Conservation (phyloP, 2,329 filamentous ascomycete species). For the Ophiostoma ips region DNA sequence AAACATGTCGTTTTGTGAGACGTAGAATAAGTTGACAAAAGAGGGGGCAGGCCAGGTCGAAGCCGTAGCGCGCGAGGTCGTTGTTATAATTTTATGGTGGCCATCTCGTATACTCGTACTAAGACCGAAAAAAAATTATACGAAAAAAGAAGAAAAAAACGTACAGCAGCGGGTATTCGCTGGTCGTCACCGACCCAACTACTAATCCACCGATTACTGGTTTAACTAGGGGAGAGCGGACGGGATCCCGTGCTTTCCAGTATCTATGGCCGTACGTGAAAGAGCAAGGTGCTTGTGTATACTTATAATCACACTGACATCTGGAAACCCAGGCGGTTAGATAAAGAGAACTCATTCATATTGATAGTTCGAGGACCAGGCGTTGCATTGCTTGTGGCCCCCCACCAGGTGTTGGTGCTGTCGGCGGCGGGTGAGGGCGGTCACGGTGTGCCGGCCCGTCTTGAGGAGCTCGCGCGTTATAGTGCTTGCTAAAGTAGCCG, state of each 20-base stretch:
- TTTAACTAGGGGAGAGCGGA: too few species aligned
- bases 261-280: too few species aligned
- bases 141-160: too few species aligned
- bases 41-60: slow-evolving; percentile 16
- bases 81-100: slow-evolving; percentile 30
- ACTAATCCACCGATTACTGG: too few species aligned
- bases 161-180: too few species aligned
- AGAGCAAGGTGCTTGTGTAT: too few species aligned
- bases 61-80: slow-evolving; percentile 14
- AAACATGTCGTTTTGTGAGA: slow-evolving; percentile 52
- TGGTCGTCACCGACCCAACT: too few species aligned
- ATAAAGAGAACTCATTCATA: too few species aligned
- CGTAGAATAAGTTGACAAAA: slow-evolving; percentile 38
- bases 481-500: slow-evolving; percentile 14
- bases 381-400: slow-evolving; percentile 21
- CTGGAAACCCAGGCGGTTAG: too few species aligned
- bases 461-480: slow-evolving; percentile 12
- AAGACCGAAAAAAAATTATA: too few species aligned
- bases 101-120: slow-evolving; percentile 43
- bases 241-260: too few species aligned
- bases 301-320: too few species aligned
- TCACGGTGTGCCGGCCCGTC: slow-evolving; percentile 32
- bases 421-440: slow-evolving; percentile 33
- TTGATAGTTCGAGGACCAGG: slow-evolving; percentile 26
- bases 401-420: slow-evolving; percentile 27